phyloP scores from a whole-genome alignment of 345 rosid genomes.

The Heritiera fomes region DNA sequence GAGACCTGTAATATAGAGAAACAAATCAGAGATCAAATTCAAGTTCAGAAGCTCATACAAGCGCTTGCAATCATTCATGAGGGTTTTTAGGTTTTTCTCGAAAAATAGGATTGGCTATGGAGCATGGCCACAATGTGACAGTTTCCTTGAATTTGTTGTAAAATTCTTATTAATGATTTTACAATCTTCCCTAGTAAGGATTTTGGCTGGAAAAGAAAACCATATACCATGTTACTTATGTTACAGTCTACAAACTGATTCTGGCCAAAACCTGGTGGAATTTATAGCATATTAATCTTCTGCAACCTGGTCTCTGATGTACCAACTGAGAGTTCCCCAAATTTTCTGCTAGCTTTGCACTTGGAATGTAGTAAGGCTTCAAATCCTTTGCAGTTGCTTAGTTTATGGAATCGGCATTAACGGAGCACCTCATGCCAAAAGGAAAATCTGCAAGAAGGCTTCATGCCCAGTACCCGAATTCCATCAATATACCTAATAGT shows the following conservation, averaged over 20 bases:
- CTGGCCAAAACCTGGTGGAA: not conserved
- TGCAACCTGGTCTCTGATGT: not conserved
- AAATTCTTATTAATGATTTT: not conserved
- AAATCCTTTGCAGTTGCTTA: not conserved
- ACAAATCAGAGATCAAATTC: slow-evolving; percentile 35
- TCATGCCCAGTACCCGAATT: not conserved
- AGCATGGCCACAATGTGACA: not conserved
- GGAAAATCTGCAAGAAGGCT: not conserved
- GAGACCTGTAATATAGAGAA: slow-evolving; percentile 40
- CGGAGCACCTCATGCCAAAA: not conserved
- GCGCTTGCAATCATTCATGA: slow-evolving; percentile 5
- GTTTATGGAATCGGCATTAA: not conserved
- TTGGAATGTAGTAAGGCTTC: not conserved
- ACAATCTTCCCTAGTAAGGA: not conserved
- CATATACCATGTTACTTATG: no score
- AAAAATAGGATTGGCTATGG: not conserved
- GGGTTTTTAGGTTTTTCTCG: not conserved
- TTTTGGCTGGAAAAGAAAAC: no score
- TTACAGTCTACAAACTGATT: no score
- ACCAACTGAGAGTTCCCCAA: not conserved
- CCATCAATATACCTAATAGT: not conserved
- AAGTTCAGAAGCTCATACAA: slow-evolving; percentile 28
- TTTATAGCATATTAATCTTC: not conserved
- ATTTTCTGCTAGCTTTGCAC: not conserved
- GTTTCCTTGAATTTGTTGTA: not conserved